Conservation (phyloP, 2,329 filamentous ascomycete genomes). For the Blastomyces silverae region DNA sequence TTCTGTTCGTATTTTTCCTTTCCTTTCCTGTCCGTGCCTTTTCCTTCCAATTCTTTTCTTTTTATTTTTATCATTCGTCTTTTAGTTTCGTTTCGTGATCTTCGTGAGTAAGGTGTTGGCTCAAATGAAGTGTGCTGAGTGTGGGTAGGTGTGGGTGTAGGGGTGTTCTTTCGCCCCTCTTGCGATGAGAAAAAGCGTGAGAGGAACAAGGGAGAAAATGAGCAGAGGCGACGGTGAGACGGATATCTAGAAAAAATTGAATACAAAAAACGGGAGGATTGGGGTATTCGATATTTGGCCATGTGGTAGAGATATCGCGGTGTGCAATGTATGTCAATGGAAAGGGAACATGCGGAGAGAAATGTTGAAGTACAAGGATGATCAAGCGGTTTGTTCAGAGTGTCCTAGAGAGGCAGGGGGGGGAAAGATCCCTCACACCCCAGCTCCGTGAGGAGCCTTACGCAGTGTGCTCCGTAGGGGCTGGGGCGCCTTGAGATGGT, state of each 20-base stretch:
- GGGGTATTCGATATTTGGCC: not conserved
- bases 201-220: not conserved
- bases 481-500: not conserved
- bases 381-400: not conserved
- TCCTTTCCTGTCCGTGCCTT: not conserved
- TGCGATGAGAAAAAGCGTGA: not conserved
- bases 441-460: not conserved
- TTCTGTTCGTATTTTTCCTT: not conserved
- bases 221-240: not conserved
- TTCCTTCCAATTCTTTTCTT: too few species aligned
- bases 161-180: not conserved
- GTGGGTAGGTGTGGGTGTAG: not conserved
- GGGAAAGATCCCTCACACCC: too few species aligned
- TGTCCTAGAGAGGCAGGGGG: not conserved
- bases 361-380: constrained; percentile 5
- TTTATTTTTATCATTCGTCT: constrained; percentile 7
- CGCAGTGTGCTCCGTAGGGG: not conserved
- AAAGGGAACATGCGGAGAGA: constrained; percentile 6
- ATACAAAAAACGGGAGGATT: not conserved
- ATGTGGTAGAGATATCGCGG: constrained; percentile 1
- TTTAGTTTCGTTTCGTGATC: constrained; percentile 6
- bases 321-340: constrained; percentile 8
- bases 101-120: constrained; percentile 5
- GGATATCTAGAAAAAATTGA: not conserved
- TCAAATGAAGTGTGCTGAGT: not conserved